Evolutionary conservation across 2,329 filamentous ascomycete genomes (phyloP).

Genomic region (Plectosphaerella sp.): DNA sequence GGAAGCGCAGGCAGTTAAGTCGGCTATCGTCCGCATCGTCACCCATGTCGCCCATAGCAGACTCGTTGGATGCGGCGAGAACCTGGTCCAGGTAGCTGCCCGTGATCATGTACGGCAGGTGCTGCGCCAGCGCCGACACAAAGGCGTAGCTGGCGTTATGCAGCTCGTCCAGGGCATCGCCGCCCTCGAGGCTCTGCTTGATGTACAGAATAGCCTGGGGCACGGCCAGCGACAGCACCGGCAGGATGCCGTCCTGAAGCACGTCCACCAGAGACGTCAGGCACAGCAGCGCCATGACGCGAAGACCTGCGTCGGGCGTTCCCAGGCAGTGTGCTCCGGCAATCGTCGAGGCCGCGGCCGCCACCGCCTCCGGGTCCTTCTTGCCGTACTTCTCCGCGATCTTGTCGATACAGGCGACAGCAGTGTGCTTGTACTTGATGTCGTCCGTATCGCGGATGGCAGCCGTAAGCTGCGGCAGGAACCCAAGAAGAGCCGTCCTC

Average conservation of each 20-base stretch:
- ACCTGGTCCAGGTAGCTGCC: conserved; percentile 68
- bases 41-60: conserved; percentile 57
- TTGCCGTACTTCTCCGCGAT: conserved; percentile 95
- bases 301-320: conserved; percentile 66
- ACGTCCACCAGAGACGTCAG: conserved; percentile 87
- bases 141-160: conserved; percentile 82
- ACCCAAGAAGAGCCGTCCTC: conserved; percentile 67
- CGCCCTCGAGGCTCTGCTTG: conserved; percentile 52
- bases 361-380: conserved; percentile 75
- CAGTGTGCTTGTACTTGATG: conserved; percentile 74
- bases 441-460: conserved; percentile 72
- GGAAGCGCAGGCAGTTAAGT: conserved; percentile 63
- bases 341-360: conserved; percentile 71
- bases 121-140: conserved; percentile 72
- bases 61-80: conserved; percentile 67
- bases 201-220: conserved; percentile 70
- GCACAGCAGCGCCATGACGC: conserved; percentile 81
- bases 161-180: conserved; percentile 55
- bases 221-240: conserved; percentile 73
- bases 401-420: conserved; percentile 85
- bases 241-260: conserved; percentile 78
- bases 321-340: conserved; percentile 73
- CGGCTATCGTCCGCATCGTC: conserved; percentile 62
- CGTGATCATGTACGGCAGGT: conserved; percentile 87
- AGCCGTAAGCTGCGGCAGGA: conserved; percentile 72